Evolutionary conservation across 768 basidiomycete species (phyloP), one percentile per base, ranked within the genome.

Genomic region (Erythrobasidium yunnanense): DNA sequence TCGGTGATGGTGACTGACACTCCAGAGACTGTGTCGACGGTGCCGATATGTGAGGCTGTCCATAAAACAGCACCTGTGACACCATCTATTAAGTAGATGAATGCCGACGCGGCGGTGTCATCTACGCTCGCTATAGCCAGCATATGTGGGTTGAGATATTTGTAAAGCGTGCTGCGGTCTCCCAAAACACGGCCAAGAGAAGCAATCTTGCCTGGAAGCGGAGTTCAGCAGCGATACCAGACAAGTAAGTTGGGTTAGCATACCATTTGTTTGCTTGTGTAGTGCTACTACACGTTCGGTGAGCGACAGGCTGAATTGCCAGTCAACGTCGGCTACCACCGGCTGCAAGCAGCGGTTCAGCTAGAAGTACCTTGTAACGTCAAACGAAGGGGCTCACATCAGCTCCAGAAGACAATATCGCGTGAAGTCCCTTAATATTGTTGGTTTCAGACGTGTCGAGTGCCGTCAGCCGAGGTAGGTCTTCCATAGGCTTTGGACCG

Each of bases 131-230:
- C 67, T 35, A 89, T 78, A 6, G 83, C 82, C 53, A 85, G 79
- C 33, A 91, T 71, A 70, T 88, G 84, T 6, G 86, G 86, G 74
- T 93, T 93, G 67, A 96, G 81, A 73, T 95, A 93, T 77, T 96
- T 96, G 80, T 95, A 93, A 66, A 96, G 75, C 32, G 90, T 91
- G 35, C 83, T 84, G 57, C 90, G 83, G 75, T 92, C 86, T 1
- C 88, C 91, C 2, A 89, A 78, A 2, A 93, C 90, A 71, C 85
- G 85, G 2, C 92, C 93, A 30, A 86, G 76, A 1, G 85, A 87
- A 0, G 91, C 90, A 33, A 89, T 78, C 0, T 83, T 81, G 18
- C 72, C 75, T 42, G 65, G 35, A 34, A 15, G 13, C 62, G 3
- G 20, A 30, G n/a, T 52, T 18, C 7, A 30, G 11, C 25, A 38